These are phyloP conservation scores for Aspergillus spinulosporus DNA, from an alignment of 2,329 filamentous ascomycete genomes.

Conservation along the genomic window DNA sequence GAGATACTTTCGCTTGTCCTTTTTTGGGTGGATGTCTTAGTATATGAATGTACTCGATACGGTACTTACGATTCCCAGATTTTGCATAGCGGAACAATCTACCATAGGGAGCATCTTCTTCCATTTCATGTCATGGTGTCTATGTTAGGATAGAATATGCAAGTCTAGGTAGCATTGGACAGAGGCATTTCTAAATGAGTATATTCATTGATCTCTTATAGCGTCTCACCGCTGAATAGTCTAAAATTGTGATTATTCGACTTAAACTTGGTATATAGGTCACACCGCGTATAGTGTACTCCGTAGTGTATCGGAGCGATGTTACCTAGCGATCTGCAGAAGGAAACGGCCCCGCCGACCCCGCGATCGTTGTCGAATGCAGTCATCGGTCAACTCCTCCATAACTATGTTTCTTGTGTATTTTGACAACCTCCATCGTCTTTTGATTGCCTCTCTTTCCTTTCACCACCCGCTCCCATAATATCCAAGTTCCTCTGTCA, in stretches of 20 bases:
- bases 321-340: not conserved
- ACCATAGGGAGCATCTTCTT: constrained; percentile 6
- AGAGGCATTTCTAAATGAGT: not conserved
- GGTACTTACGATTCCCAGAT: constrained; percentile 20
- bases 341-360: constrained; percentile 4
- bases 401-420: not conserved
- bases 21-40: constrained; percentile 15
- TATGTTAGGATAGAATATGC: constrained; percentile 5
- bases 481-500: constrained; percentile 9
- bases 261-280: too few species aligned
- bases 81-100: constrained; percentile 29
- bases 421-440: not conserved
- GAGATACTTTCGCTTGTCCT: not conserved
- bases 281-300: too few species aligned
- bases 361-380: constrained; percentile 9
- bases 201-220: not conserved
- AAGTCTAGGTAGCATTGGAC: not conserved
- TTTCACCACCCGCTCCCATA: not conserved
- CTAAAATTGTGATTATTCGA: not conserved
- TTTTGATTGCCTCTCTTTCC: not conserved
- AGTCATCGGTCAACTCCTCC: constrained; percentile 10
- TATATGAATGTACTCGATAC: constrained; percentile 22
- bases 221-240: not conserved
- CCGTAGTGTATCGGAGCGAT: too few species aligned
- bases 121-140: constrained; percentile 2